Conservation (phyloP, 2,329 filamentous ascomycete species). For the Cladophialophora exuberans region DNA sequence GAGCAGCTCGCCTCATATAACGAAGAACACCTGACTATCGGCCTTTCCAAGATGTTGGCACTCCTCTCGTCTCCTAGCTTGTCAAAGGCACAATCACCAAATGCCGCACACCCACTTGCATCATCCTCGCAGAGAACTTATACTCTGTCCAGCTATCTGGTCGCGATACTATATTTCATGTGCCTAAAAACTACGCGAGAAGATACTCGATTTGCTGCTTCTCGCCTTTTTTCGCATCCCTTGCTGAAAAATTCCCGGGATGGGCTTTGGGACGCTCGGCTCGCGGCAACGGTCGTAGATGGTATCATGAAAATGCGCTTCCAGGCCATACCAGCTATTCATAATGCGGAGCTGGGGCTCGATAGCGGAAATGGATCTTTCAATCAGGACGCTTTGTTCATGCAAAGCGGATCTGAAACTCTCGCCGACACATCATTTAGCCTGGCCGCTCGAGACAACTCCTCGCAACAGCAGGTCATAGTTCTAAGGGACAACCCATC, state of each 20-base stretch:
- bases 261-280: slow-evolving; percentile 33
- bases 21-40: neutral
- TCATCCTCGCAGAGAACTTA: slow-evolving; percentile 21
- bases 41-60: neutral
- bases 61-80: neutral
- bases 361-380: neutral
- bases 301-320: slow-evolving; percentile 5
- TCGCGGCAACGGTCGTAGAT: slow-evolving; percentile 26
- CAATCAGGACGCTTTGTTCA: neutral
- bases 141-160: slow-evolving; percentile 33
- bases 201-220: slow-evolving; percentile 16
- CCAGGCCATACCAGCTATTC: neutral
- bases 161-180: slow-evolving; percentile 33
- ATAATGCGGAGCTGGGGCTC: neutral
- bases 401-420: neutral
- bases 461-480: neutral
- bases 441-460: neutral
- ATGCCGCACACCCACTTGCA: neutral
- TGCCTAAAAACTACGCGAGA: slow-evolving; percentile 31
- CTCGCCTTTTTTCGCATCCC: slow-evolving; percentile 27
- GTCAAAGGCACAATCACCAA: neutral
- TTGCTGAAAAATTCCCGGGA: slow-evolving; percentile 25
- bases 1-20: neutral
- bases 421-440: neutral
- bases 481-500: neutral